A percentile compares a stretch with the other conserved stretches of the same genome.
Conservation (phyloP, 2,329 filamentous ascomycete species). For the Sporothrix globosa region DNA sequence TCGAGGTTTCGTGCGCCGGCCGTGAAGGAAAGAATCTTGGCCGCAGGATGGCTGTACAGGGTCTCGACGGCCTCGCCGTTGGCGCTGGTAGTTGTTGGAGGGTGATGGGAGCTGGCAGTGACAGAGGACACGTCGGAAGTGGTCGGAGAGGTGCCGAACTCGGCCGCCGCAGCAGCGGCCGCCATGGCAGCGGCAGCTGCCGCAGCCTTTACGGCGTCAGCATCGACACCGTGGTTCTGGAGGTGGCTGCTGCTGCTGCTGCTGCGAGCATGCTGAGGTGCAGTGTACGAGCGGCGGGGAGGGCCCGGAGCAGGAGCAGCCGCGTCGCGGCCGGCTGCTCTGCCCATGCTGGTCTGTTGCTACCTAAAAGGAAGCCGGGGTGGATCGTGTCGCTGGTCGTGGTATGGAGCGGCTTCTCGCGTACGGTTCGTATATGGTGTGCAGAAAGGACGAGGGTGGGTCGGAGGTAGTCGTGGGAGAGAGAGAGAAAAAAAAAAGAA, state of each 20-base stretch:
- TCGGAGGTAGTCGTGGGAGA: not conserved
- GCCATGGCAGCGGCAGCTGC: slow-evolving; percentile 29
- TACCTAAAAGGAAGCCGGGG: slow-evolving; percentile 12
- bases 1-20: slow-evolving; percentile 45
- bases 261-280: slow-evolving; percentile 24
- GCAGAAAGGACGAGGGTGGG: not conserved
- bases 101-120: slow-evolving; percentile 18
- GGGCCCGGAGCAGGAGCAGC: slow-evolving; percentile 13
- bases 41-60: slow-evolving; percentile 72
- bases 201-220: slow-evolving; percentile 24
- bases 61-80: slow-evolving; percentile 59
- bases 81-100: slow-evolving; percentile 29
- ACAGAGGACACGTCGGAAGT: slow-evolving; percentile 30
- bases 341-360: slow-evolving; percentile 25
- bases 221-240: slow-evolving; percentile 21
- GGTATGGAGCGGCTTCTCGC: not conserved
- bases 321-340: slow-evolving; percentile 31
- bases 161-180: slow-evolving; percentile 34
- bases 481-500: not conserved
- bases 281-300: slow-evolving; percentile 33
- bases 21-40: slow-evolving; percentile 66
- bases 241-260: slow-evolving; percentile 22
- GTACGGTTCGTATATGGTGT: not conserved
- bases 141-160: slow-evolving; percentile 28
- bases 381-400: not conserved